Percentiles rank a stretch among this genome's conserved stretches.
These are phyloP conservation scores for Polyporus arcularius DNA, from an alignment of 768 basidiomycete species.

Conservation along the genomic window DNA sequence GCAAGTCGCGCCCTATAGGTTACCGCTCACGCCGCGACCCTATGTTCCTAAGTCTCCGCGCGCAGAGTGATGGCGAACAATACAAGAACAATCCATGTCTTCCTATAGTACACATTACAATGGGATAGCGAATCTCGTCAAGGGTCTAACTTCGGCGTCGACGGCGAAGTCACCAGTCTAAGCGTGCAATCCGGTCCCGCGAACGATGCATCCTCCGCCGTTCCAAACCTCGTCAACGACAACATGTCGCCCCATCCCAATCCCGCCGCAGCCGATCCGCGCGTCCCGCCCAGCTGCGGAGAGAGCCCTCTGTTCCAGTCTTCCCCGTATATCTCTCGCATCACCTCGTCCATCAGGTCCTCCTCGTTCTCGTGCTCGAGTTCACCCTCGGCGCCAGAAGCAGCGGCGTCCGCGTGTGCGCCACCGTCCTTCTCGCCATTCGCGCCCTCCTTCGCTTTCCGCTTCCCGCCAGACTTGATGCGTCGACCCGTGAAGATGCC, in stretches of 20 bases:
- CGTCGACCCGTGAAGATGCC: slow-evolving; percentile 15
- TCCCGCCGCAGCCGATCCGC: slow-evolving; percentile 3
- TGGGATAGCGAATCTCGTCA: background rate
- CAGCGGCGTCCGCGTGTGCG: background rate
- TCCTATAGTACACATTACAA: background rate
- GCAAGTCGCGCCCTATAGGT: background rate
- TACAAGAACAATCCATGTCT: background rate
- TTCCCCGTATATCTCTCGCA: slow-evolving; percentile 30
- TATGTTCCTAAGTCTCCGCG: background rate
- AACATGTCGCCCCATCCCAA: slow-evolving; percentile 12
- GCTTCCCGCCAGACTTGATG: slow-evolving; percentile 1
- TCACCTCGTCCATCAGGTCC: slow-evolving; percentile 30
- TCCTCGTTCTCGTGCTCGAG: slow-evolving; percentile 16
- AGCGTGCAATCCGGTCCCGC: slow-evolving; percentile 21
- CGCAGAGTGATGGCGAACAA: background rate
- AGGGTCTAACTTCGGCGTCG: slow-evolving; percentile 6
- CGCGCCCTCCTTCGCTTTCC: background rate
- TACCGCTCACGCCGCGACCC: background rate
- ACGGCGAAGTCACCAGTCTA: slow-evolving; percentile 21
- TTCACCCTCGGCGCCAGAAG: background rate
- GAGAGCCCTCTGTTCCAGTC: slow-evolving; percentile 23
- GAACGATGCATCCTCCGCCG: slow-evolving; percentile 16
- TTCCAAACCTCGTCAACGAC: slow-evolving; percentile 1
- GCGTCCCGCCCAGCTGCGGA: slow-evolving; percentile 1
- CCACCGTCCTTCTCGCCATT: background rate